Evolutionary conservation across 2,329 filamentous ascomycete genomes (phyloP), one percentile per base, ranked within the genome.

Genomic region (Davidsoniella virescens): DNA sequence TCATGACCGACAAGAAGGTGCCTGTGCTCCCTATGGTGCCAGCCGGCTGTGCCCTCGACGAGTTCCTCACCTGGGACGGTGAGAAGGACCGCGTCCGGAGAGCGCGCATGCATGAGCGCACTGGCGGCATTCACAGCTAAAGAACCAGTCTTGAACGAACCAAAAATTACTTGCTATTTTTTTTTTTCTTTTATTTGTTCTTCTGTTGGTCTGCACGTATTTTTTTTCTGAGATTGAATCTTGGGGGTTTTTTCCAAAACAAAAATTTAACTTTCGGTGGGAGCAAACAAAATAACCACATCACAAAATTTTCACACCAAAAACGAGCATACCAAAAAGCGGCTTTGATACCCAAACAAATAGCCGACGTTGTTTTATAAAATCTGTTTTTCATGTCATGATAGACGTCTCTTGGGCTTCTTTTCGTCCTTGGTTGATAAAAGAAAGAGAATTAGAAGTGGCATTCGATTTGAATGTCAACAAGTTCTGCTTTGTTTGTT

Each of bases 11-110:
- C 65, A 82, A 82, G 69, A 83, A 92, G 76, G 82, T 92, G 23
- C 90, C 90, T 44, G 90, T 98, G n/a, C 70, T 96, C 60, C 92
- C 92, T 37, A 96, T 96, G 92, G 92, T 98, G 44, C 90, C 90
- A 3, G 82, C 78, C 38, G 92, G 92, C 37, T 82, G 76, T 55
- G 90, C 75, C 53, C 72, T 98, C 59, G 87, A 96, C 63, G 92
- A 96, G 66, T 95, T 96, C 68, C 72, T 96, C 62, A 76, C 88
- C 16, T 94, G 86, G 66, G 87, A 94, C 64, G 74, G 79, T 69
- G 76, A 66, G 56, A 84, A 81, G 66, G 81, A 85, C 58, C 76
- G 76, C 65, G 68, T 75, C 61, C 72, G 82, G 59, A 74, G 78
- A 66, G 76, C 76, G 58, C 58, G 80, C 59, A 84, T 84, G 78